Conservation (phyloP, 768 basidiomycete species). For the Termitomyces sp. region DNA sequence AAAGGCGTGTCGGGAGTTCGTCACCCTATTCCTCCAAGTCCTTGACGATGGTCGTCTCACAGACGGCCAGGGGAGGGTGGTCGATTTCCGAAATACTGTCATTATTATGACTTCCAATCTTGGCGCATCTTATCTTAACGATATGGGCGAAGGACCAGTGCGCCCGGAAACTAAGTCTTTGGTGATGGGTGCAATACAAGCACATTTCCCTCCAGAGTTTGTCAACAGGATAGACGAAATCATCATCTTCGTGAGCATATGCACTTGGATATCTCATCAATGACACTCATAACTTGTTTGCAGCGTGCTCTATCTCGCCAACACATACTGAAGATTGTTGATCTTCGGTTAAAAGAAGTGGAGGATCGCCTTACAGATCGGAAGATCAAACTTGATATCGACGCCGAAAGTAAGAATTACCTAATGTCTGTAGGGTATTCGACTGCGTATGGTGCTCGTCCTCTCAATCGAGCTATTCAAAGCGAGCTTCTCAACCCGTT, state of each 20-base stretch:
- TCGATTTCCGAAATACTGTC: slow-evolving; percentile 88
- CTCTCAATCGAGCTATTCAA: slow-evolving; percentile 89
- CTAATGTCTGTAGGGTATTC: slow-evolving; percentile 77
- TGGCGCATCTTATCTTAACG: slow-evolving; percentile 73
- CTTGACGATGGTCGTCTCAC: slow-evolving; percentile 91
- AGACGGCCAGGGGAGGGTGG: slow-evolving; percentile 87
- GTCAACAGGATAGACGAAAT: slow-evolving; percentile 88
- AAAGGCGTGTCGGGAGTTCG: slow-evolving; percentile 73
- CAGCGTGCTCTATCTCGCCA: slow-evolving; percentile 76
- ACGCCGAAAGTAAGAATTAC: slow-evolving; percentile 72
- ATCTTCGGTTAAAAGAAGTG: slow-evolving; percentile 82
- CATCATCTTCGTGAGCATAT: slow-evolving; percentile 63
- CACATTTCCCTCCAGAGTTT: slow-evolving; percentile 91
- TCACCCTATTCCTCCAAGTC: slow-evolving; percentile 64
- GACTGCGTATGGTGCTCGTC: slow-evolving; percentile 85
- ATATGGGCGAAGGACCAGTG: slow-evolving; percentile 71
- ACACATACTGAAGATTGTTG: slow-evolving; percentile 83
- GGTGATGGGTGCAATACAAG: slow-evolving; percentile 77
- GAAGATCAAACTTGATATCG: slow-evolving; percentile 79
- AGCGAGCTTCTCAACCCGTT: slow-evolving; percentile 90
- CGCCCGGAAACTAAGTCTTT: slow-evolving; percentile 52
- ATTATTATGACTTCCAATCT: slow-evolving; percentile 96
- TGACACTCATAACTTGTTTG: slow-evolving; percentile 22
- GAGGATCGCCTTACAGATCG: slow-evolving; percentile 74
- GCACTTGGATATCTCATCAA: not conserved